phyloP scores from a whole-genome alignment of 139 green algal genomes.

The Chlamydomonas incerta region DNA sequence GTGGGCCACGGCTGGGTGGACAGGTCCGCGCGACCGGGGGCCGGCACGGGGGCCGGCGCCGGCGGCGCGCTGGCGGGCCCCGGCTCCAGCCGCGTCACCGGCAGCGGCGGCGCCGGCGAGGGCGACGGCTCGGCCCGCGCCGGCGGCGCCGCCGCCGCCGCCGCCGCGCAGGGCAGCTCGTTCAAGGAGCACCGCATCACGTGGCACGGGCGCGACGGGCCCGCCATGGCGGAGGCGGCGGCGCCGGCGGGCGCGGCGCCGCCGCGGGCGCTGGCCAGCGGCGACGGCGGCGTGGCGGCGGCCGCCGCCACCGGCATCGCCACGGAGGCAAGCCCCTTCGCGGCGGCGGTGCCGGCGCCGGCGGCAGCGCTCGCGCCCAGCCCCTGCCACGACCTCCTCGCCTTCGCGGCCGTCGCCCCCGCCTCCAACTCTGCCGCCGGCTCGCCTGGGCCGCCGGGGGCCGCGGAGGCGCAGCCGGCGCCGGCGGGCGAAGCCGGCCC shows the following conservation, averaged over 20 bases:
- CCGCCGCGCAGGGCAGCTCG: not conserved
- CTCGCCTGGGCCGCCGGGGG: too few relatives aligned
- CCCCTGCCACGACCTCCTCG: not conserved
- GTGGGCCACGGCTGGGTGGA: not conserved
- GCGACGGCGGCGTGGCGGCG: too few relatives aligned
- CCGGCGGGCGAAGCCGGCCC: too few relatives aligned
- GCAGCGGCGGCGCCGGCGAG: not conserved
- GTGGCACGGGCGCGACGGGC: conserved; percentile 2
- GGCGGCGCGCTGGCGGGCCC: not conserved
- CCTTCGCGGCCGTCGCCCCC: too few relatives aligned
- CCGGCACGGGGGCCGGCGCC: too few relatives aligned
- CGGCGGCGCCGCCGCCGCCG: not conserved
- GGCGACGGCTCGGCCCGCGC: too few relatives aligned
- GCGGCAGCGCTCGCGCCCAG: not conserved
- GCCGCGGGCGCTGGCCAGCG: not conserved
- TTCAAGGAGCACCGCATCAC: conserved; percentile 9
- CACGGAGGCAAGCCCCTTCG: not conserved
- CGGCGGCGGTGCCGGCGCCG: too few relatives aligned
- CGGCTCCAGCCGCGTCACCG: not conserved
- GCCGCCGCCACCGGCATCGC: not conserved
- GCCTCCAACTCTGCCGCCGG: not conserved
- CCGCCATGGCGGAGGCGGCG: not conserved
- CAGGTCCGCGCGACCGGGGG: too few relatives aligned
- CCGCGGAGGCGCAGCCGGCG: too few relatives aligned
- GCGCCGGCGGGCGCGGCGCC: not conserved